Evolutionary conservation across 176 grass and related monocot species (phyloP).

Genomic region (Aechmea fasciata): DNA sequence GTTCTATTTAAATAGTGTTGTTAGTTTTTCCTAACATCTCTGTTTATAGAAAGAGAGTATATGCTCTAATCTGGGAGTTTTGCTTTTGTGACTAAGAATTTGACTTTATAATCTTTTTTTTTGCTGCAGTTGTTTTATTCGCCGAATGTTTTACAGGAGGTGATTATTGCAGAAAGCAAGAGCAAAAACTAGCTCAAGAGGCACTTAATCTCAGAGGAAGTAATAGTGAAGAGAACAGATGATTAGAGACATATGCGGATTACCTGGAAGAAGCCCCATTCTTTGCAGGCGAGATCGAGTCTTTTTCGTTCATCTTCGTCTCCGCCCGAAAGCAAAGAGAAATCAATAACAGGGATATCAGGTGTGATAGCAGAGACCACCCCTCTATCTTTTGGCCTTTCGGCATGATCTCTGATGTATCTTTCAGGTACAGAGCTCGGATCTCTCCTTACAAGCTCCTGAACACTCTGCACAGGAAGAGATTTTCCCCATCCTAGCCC

Average conservation of each 20-base stretch:
- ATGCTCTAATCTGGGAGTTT: no score
- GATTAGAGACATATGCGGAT: neutral
- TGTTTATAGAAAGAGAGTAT: no score
- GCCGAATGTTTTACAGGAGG: neutral
- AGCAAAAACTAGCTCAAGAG: no score
- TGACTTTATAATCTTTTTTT: no score
- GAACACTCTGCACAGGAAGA: conserved; percentile 9
- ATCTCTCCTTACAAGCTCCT: conserved; percentile 8
- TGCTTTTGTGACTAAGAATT: no score
- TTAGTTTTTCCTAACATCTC: no score
- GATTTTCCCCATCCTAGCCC: conserved; percentile 1
- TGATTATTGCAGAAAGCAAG: no score
- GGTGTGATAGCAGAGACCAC: neutral
- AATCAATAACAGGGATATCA: conserved; percentile 4
- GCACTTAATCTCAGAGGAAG: no score
- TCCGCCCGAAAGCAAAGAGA: neutral
- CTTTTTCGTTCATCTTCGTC: neutral
- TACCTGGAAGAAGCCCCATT: conserved; percentile 12
- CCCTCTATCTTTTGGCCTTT: neutral
- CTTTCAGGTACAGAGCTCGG: conserved; percentile 6
- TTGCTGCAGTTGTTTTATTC: neutral
- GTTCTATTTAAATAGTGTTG: no score
- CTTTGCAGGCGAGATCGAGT: conserved; percentile 10
- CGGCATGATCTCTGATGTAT: conserved; percentile 1
- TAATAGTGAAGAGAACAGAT: neutral